Base-by-base conservation (phyloP, 1,284 basidiomycete species). In the Microbotryum intermedium region DNA sequence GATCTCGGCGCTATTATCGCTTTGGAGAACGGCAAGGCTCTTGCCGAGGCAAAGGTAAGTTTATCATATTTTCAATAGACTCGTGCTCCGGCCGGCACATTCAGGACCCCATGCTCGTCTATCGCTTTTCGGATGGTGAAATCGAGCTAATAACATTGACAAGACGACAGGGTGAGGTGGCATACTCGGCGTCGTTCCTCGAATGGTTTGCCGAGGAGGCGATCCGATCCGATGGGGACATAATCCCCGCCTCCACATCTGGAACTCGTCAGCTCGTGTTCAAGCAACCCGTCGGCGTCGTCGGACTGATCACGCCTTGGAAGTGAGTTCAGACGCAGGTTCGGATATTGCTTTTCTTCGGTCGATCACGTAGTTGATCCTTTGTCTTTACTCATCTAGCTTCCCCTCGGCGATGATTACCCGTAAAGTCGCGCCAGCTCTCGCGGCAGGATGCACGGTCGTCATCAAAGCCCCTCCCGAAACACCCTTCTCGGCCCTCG, bases 391-490 rank as follows among this genome's bases (percentile, higher is more conserved):
- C n/a, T 11, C 13, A 44, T n/a, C 13, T 11, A n/a, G n/a, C 9
- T 51, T 29, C 77, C 90, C 91, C 8, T 90, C 88, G 23, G 91
- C 90, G 0, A 94, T 94, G 87, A 88, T 90, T 50, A 88, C 87
- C 0, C 84, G 90, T n/a, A 93, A 93, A 74, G 77, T 93, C 8
- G 88, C 83, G 21, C 85, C 90, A 34, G 90, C 90, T 28, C 82
- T 97, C 20, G 76, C 60, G 45, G 91, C 91, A 23, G 94, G 94
- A 26, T 97, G 94, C 74, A 97, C 94, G 0, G 81, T 84, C 1
- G 92, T 98, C 58, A 57, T 97, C 75, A 97, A 98, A 73, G 91
- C 92, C 6, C 86, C 94, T 3, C 83, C 91, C 1, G 93, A 98
- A 76, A 92, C 94, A 0, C 94, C 94, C 0, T 95, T 89, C 76